Conservation (phyloP, 2,329 filamentous ascomycete genomes). For the Microcyclospora pomicola region DNA sequence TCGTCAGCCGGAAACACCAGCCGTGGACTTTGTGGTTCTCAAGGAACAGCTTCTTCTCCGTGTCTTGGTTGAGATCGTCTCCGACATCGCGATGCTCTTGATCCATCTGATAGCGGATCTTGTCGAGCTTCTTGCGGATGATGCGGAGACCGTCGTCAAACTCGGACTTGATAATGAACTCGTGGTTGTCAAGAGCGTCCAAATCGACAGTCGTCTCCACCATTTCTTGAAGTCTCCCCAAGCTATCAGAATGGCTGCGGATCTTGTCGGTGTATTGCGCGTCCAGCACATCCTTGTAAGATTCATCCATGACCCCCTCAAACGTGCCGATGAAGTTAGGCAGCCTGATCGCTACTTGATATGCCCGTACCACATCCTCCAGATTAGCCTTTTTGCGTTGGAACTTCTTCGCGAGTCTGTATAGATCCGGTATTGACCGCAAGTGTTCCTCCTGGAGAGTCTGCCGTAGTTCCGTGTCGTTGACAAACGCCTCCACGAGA, state of each 20-base stretch:
- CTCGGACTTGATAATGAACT: constrained; percentile 97
- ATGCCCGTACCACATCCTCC: constrained; percentile 89
- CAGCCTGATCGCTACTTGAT: constrained; percentile 84
- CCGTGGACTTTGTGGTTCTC: constrained; percentile 94
- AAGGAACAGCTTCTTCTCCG: constrained; percentile 96
- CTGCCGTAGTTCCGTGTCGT: constrained; percentile 83
- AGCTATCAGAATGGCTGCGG: constrained; percentile 55
- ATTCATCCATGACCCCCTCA: constrained; percentile 89
- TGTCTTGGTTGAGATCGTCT: constrained; percentile 72
- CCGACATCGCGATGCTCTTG: constrained; percentile 65
- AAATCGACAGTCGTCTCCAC: constrained; percentile 96
- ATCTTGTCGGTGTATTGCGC: constrained; percentile 77
- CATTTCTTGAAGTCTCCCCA: constrained; percentile 88
- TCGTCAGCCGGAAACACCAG: constrained; percentile 88
- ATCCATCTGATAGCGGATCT: constrained; percentile 68
- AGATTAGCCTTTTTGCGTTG: constrained; percentile 81
- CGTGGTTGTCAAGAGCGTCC: constrained; percentile 87
- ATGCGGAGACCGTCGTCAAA: constrained; percentile 79
- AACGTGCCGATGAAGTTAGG: constrained; percentile 82
- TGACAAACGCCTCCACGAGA: constrained; percentile 86
- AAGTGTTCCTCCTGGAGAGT: constrained; percentile 96
- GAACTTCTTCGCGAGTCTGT: constrained; percentile 85
- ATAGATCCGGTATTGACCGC: constrained; percentile 83
- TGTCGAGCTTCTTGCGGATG: constrained; percentile 86
- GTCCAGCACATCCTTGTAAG: constrained; percentile 77